phyloP scores from a whole-genome alignment of 108 stramenopile species.

The Epithemia pelagica region DNA sequence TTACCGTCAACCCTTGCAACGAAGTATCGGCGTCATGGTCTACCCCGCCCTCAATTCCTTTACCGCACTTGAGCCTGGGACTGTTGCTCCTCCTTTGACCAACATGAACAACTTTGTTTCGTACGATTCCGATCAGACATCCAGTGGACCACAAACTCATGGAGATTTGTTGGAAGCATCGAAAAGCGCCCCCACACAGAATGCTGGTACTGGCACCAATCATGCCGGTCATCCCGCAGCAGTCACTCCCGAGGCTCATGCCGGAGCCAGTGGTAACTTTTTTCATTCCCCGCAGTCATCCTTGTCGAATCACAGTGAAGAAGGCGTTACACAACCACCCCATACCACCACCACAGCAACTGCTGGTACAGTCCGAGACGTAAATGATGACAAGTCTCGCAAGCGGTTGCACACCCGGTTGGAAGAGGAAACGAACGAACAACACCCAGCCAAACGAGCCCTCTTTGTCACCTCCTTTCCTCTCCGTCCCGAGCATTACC shows the following conservation, averaged over 20 bases:
- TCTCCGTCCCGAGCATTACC: constrained; percentile 67
- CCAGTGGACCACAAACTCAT: neutral
- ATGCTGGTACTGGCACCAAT: neutral
- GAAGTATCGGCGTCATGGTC: constrained; percentile 77
- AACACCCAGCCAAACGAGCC: neutral
- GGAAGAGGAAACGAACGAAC: neutral
- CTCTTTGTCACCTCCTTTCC: constrained; percentile 14
- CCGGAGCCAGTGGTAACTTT: neutral
- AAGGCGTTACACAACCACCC: neutral
- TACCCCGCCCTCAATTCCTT: constrained; percentile 72
- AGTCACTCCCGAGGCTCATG: constrained; percentile 15
- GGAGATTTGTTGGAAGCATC: neutral
- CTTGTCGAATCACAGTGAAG: constrained; percentile 12
- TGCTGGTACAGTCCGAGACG: neutral
- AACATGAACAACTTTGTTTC: constrained; percentile 84
- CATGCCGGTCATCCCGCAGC: neutral
- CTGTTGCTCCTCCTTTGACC: constrained; percentile 50
- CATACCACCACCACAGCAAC: neutral
- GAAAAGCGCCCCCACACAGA: neutral
- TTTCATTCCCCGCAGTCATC: constrained; percentile 26
- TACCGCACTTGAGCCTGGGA: constrained; percentile 62
- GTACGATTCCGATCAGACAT: constrained; percentile 18
- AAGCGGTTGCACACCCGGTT: neutral
- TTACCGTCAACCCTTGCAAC: constrained; percentile 49
- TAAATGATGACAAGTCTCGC: neutral